phyloP scores from a whole-genome alignment of 1,284 basidiomycete species.

The Malassezia pachydermatis region DNA sequence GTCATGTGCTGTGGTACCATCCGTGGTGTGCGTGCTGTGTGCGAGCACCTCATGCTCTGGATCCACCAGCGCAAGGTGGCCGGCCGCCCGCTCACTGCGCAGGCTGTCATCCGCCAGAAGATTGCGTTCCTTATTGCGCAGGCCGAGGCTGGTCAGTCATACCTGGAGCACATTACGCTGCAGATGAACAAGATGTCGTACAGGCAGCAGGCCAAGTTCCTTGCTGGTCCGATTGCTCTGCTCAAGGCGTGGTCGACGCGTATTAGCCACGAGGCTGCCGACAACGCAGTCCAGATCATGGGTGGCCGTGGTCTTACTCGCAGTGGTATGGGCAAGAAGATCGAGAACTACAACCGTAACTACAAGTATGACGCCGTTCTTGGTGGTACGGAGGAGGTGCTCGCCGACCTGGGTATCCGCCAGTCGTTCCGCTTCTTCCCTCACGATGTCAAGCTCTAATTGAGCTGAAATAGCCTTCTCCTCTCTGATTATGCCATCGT shows the following conservation, averaged over 20 bases:
- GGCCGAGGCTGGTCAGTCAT: constrained; percentile 69
- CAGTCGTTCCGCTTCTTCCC: constrained; percentile 49
- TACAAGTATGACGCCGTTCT: constrained; percentile 63
- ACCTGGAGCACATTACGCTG: constrained; percentile 78
- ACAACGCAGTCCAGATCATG: constrained; percentile 66
- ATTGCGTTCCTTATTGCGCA: constrained; percentile 75
- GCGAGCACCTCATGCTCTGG: constrained; percentile 43
- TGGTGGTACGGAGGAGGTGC: constrained; percentile 50
- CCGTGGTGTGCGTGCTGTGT: constrained; percentile 51
- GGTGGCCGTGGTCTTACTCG: constrained; percentile 60
- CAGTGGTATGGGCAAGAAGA: constrained; percentile 56
- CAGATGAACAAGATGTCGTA: constrained; percentile 75
- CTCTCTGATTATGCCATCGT: no score
- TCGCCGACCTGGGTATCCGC: constrained; percentile 54
- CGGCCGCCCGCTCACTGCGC: constrained; percentile 60
- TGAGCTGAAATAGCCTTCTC: no score
- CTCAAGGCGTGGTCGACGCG: constrained; percentile 55
- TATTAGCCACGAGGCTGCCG: constrained; percentile 53
- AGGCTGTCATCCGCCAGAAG: constrained; percentile 74
- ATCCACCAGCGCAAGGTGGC: constrained; percentile 47
- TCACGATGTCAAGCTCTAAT: constrained; percentile 33
- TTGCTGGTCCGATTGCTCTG: constrained; percentile 62
- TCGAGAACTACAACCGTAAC: constrained; percentile 52
- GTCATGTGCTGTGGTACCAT: constrained; percentile 65
- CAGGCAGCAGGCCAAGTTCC: constrained; percentile 57